Base-by-base conservation (phyloP, 1,284 basidiomycete genomes). In the Singerocomus rubriflavus region DNA sequence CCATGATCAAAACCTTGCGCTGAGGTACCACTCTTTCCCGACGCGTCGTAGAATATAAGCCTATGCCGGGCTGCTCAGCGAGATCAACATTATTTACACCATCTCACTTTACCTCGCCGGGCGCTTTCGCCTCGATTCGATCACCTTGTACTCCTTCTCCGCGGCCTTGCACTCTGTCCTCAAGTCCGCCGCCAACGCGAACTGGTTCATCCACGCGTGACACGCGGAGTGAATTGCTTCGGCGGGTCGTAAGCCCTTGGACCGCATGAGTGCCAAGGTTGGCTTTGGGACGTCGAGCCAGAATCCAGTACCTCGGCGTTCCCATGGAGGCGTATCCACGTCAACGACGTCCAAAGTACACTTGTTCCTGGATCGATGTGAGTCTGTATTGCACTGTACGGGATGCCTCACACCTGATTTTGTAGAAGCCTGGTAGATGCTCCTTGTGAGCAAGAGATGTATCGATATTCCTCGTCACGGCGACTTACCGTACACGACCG, bases 191-290 rank as follows among this genome's bases (percentile, higher is more conserved):
- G 80, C 77, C 57, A 93, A 73, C 6, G 81, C 74, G 59, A 93
- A 93, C 43, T 84, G 80, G 53, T 91, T 92, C 53, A 95, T 70
- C 56, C 94, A 77, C 0, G 91, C 91, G 63, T 96, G 93, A 55
- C 87, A 79, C 2, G 92, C 90, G 2, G 89, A 82, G 62, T 95
- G 93, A 45, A 95, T 92, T 0, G 87, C 89, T 51, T 84, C 90
- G 0, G 88, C 82, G 0, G 80, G 77, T 51, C 80, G 82, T 50
- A 92, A 79, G 6, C 72, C 73, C 55, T 85, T 82, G 17, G 66
- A 61, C 5, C 72, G 72, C 63, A 96, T 78, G 44, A 82, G 71
- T 32, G 69, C 71, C 46, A 85, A 68, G 41, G 75, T 73, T 11
- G 65, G 34, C 43, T 73, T 73, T 0, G 92, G 89, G 2, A 95